A percentile compares a stretch with the other conserved stretches of the same genome.
These are phyloP conservation scores for Fusarium coicis DNA, from an alignment of 2,329 filamentous ascomycete species.

Conservation along the genomic window DNA sequence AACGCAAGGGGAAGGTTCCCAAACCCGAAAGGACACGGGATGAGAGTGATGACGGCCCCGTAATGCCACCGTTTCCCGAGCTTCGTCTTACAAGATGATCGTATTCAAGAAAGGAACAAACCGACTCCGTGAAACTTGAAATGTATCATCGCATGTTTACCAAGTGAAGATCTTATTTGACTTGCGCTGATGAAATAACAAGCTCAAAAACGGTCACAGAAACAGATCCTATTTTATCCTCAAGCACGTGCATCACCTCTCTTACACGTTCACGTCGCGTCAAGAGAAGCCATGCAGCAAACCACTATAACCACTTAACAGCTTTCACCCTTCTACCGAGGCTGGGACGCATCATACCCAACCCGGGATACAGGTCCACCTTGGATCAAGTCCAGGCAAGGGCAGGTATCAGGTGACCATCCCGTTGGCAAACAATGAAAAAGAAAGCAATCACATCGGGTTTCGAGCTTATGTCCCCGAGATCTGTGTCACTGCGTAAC, in stretches of 20 bases:
- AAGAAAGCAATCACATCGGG: slow-evolving; percentile 6
- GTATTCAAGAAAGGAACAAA: not conserved
- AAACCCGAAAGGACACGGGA: slow-evolving; percentile 10
- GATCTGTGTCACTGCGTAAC: not conserved
- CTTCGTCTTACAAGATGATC: slow-evolving; percentile 18
- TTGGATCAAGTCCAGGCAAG: slow-evolving; percentile 6
- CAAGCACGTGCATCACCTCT: slow-evolving; percentile 10
- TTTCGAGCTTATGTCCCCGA: slow-evolving; percentile 4
- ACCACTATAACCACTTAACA: not conserved
- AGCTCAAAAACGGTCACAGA: not conserved
- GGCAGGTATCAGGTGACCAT: slow-evolving; percentile 25
- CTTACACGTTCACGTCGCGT: slow-evolving; percentile 33
- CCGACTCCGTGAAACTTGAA: not conserved
- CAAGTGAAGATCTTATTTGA: not conserved
- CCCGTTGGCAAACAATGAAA: slow-evolving; percentile 9
- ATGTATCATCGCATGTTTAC: not conserved
- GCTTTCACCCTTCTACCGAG: not conserved
- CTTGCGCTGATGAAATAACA: not conserved
- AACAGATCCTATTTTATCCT: not conserved
- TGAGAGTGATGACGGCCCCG: slow-evolving; percentile 8
- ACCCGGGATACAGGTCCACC: slow-evolving; percentile 19
- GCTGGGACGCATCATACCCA: slow-evolving; percentile 25
- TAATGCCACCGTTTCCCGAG: slow-evolving; percentile 26
- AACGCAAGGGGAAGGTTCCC: slow-evolving; percentile 8
- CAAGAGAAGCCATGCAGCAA: not conserved